Conservation (phyloP, 768 basidiomycete species). For the Amanita pallidorosea region DNA sequence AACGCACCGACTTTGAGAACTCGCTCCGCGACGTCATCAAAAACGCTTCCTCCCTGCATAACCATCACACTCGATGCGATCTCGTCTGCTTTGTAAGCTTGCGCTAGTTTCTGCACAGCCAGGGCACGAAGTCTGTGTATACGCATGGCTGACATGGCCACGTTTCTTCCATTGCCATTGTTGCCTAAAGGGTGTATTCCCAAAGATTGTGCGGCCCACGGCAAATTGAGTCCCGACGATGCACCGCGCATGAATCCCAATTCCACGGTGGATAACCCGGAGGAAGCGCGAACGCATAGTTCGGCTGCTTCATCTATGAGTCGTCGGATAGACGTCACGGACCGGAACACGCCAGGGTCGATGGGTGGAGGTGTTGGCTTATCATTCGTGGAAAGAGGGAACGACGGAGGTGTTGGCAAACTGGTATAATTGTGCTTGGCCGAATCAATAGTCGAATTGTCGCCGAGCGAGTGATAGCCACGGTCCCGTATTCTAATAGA, state of each 20-base stretch:
- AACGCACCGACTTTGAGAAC: constrained; percentile 54
- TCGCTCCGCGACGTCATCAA: constrained; percentile 85
- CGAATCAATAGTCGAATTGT: constrained; percentile 34
- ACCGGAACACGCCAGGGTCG: constrained; percentile 80
- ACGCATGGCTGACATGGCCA: constrained; percentile 77
- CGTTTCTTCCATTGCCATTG: constrained; percentile 52
- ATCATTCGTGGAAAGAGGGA: constrained; percentile 47
- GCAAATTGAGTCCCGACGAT: constrained; percentile 26
- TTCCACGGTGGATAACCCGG: constrained; percentile 69
- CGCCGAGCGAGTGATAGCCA: constrained; percentile 29
- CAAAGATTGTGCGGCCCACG: constrained; percentile 58
- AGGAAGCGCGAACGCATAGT: constrained; percentile 78
- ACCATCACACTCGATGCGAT: constrained; percentile 91
- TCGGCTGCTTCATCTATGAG: constrained; percentile 88
- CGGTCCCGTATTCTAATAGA: constrained; percentile 33
- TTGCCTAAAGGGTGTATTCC: constrained; percentile 52
- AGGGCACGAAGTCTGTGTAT: constrained; percentile 71
- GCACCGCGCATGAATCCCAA: constrained; percentile 51
- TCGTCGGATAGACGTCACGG: constrained; percentile 60
- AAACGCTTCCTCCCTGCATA: constrained; percentile 89
- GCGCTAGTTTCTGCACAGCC: constrained; percentile 79
- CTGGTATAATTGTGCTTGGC: constrained; percentile 23
- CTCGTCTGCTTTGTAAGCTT: constrained; percentile 81
- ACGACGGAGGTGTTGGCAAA: constrained; percentile 29
- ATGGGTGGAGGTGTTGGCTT: constrained; percentile 78